Conservation (phyloP, 352 stramenopile species). For the Phytophthora litchii region DNA sequence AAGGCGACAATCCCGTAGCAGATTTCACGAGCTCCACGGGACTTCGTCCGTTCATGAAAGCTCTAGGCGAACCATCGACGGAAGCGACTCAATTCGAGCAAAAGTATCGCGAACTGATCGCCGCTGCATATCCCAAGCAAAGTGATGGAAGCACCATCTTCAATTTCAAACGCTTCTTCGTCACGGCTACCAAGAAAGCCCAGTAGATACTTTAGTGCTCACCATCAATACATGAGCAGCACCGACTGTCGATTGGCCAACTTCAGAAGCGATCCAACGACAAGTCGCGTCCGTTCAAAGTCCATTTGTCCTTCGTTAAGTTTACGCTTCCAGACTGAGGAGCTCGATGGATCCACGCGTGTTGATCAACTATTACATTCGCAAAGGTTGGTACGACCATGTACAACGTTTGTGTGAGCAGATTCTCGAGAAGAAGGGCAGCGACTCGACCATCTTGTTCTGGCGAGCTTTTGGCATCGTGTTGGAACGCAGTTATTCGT, state of each 20-base stretch:
- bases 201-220: too few relatives aligned
- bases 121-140: constrained; percentile 57
- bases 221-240: too few relatives aligned
- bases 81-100: constrained; percentile 39
- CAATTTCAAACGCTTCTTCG: constrained; percentile 71
- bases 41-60: constrained; percentile 60
- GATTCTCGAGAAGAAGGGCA: constrained; percentile 82
- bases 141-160: constrained; percentile 58
- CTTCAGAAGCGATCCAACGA: constrained; percentile 18
- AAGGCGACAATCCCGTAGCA: constrained; percentile 60
- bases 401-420: constrained; percentile 82
- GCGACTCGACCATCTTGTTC: constrained; percentile 81
- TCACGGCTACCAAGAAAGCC: constrained; percentile 4
- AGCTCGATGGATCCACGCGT: constrained; percentile 61
- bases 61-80: constrained; percentile 36
- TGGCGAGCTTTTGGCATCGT: constrained; percentile 87
- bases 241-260: constrained; percentile 3
- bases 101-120: constrained; percentile 63
- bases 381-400: constrained; percentile 89
- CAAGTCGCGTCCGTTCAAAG: constrained; percentile 17
- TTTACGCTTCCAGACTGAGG: constrained; percentile 11
- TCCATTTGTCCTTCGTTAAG: background rate
- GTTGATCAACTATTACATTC: constrained; percentile 89
- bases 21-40: constrained; percentile 71
- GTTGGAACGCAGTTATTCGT: constrained; percentile 78